Percentiles rank a stretch among this genome's conserved stretches.
Conservation (phyloP, 345 rosid genomes). For the Salix caprea region DNA sequence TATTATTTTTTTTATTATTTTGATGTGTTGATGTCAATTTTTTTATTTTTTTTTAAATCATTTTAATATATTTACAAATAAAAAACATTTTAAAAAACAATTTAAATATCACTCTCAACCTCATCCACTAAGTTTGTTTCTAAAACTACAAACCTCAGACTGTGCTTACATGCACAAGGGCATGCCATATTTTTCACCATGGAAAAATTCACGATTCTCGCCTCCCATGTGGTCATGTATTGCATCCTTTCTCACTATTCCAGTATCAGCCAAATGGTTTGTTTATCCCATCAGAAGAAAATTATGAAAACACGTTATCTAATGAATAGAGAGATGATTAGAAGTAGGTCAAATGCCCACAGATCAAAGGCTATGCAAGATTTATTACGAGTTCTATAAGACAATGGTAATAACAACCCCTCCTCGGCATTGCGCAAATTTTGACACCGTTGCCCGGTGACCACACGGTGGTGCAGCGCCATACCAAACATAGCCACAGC, state of each 20-base stretch:
- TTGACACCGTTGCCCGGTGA: neutral
- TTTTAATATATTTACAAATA: too few species aligned
- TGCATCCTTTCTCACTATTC: neutral
- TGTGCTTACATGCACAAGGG: neutral
- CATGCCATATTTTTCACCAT: neutral
- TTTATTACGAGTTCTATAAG: neutral
- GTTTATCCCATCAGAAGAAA: neutral
- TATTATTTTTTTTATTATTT: too few species aligned
- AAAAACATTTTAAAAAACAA: too few species aligned
- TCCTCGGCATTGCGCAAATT: neutral
- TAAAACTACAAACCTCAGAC: too few species aligned
- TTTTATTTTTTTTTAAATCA: too few species aligned
- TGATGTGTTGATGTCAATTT: accelerated
- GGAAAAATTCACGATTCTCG: neutral
- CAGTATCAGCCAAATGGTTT: neutral
- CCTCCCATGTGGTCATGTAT: neutral
- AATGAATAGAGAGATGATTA: neutral
- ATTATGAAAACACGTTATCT: neutral
- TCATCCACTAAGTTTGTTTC: too few species aligned
- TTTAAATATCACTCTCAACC: accelerated
- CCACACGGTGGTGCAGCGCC: neutral
- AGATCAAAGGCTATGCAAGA: slow-evolving; percentile 1
- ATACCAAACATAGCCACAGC: neutral
- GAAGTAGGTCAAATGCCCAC: slow-evolving; percentile 2
- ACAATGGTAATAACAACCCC: neutral